Conservation (phyloP, 2,329 filamentous ascomycete genomes). For the Mycosphaerella arachidis region DNA sequence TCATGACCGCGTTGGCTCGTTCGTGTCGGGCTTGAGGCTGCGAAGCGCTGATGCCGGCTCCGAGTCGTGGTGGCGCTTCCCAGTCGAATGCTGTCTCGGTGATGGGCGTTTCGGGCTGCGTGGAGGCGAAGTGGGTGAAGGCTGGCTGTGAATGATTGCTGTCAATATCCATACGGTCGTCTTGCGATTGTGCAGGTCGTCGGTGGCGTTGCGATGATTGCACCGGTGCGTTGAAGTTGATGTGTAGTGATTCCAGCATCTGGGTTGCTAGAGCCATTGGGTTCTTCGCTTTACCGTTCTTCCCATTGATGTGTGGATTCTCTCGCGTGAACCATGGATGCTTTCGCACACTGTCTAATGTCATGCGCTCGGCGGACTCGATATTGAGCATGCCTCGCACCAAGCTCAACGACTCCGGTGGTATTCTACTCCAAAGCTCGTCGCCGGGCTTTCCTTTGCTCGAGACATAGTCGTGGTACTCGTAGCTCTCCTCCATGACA, state of each 20-base stretch:
- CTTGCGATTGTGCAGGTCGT: conserved; percentile 8
- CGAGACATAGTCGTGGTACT: conserved; percentile 81
- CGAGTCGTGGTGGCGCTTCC: conserved; percentile 66
- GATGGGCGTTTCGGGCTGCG: conserved; percentile 76
- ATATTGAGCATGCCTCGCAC: conserved; percentile 91
- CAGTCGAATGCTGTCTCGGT: conserved; percentile 75
- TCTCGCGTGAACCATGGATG: conserved; percentile 91
- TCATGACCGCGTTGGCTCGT: conserved; percentile 25
- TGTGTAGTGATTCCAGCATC: conserved; percentile 86
- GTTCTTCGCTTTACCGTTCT: conserved; percentile 67
- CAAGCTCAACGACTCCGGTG: conserved; percentile 69
- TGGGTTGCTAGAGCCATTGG: conserved; percentile 83
- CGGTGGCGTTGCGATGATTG: conserved; percentile 46
- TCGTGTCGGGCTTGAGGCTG: conserved; percentile 27
- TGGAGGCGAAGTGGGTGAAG: conserved; percentile 61
- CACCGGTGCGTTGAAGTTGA: conserved; percentile 74
- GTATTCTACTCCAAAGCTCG: conserved; percentile 77
- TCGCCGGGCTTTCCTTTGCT: conserved; percentile 75
- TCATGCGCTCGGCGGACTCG: conserved; percentile 69
- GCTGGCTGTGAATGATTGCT: conserved; percentile 29
- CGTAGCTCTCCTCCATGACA: conserved; percentile 70
- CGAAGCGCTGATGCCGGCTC: conserved; percentile 45
- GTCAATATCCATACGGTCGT: conserved; percentile 66
- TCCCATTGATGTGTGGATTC: conserved; percentile 69
- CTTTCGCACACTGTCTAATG: conserved; percentile 77